These are phyloP conservation scores for Xylaria sp. DNA, from an alignment of 2,329 filamentous ascomycete species.

Conservation along the genomic window DNA sequence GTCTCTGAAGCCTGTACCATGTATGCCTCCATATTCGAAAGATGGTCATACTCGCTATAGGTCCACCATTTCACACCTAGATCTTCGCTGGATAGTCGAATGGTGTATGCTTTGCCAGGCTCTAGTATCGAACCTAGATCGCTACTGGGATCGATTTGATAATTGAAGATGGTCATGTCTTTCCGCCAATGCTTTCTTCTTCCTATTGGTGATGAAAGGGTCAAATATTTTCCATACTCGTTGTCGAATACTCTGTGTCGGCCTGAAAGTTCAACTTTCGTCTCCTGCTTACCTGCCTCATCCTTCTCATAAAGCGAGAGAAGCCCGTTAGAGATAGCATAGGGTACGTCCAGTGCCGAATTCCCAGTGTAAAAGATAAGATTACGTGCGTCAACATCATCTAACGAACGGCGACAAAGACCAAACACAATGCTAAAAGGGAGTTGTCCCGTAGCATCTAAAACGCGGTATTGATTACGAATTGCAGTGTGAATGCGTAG, in stretches of 20 bases:
- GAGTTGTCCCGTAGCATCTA: constrained; percentile 17
- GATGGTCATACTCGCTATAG: constrained; percentile 17
- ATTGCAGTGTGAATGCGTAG: constrained; percentile 25
- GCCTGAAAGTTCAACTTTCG: constrained; percentile 3
- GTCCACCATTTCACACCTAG: constrained; percentile 31
- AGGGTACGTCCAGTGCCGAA: constrained; percentile 30
- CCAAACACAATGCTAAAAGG: constrained; percentile 29
- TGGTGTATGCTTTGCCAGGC: constrained; percentile 27
- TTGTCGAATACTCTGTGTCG: constrained; percentile 7
- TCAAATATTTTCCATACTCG: constrained; percentile 19
- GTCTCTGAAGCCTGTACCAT: constrained; percentile 17
- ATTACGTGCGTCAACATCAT: constrained; percentile 24
- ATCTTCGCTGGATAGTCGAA: constrained; percentile 19
- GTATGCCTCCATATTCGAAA: neutral
- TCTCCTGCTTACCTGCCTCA: constrained; percentile 7
- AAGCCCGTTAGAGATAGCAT: constrained; percentile 27
- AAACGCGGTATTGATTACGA: constrained; percentile 17
- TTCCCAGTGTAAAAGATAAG: constrained; percentile 22
- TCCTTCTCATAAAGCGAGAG: constrained; percentile 26
- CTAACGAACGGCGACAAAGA: constrained; percentile 26
- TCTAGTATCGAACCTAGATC: constrained; percentile 27
- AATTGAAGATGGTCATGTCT: constrained; percentile 21
- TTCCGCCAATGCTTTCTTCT: constrained; percentile 21
- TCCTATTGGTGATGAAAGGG: constrained; percentile 25
- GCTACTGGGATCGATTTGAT: constrained; percentile 24